Conservation (phyloP, 2,329 filamentous ascomycete genomes). For the Zymoseptoria brevis region DNA sequence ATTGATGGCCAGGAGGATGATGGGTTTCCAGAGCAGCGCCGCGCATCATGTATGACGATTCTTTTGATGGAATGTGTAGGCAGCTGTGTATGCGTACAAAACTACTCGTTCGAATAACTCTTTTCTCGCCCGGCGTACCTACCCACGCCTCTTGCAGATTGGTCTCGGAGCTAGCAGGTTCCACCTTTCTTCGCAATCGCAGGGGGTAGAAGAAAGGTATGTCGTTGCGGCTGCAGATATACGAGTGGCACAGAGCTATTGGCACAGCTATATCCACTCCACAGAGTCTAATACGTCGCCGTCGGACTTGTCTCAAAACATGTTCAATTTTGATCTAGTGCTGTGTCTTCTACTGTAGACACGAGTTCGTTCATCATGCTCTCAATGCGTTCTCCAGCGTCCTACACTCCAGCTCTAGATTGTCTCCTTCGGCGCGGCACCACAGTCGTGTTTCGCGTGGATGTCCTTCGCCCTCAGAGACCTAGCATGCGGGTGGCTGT, state of each 20-base stretch:
- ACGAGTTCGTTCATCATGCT: background rate
- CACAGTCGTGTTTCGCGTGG: background rate
- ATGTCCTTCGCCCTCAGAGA: background rate
- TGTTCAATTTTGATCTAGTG: background rate
- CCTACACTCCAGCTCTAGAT: background rate
- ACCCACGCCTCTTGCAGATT: too few species aligned
- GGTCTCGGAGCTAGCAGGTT: too few species aligned
- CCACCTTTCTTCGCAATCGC: too few species aligned
- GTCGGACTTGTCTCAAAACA: background rate
- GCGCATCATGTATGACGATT: background rate
- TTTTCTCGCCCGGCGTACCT: too few species aligned
- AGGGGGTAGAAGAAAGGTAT: too few species aligned
- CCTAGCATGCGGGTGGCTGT: conserved; percentile 8
- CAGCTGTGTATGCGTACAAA: background rate
- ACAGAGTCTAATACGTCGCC: too few species aligned
- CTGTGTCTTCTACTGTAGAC: background rate
- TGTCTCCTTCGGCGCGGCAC: background rate
- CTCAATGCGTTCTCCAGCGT: background rate
- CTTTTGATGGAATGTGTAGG: background rate
- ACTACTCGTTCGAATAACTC: background rate
- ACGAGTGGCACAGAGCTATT: too few species aligned
- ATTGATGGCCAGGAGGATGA: background rate
- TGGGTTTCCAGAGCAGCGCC: background rate
- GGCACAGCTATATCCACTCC: too few species aligned
- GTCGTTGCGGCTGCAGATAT: too few species aligned